Evolutionary conservation across 768 basidiomycete species (phyloP).

Genomic region (Phlebiopsis gigantea): DNA sequence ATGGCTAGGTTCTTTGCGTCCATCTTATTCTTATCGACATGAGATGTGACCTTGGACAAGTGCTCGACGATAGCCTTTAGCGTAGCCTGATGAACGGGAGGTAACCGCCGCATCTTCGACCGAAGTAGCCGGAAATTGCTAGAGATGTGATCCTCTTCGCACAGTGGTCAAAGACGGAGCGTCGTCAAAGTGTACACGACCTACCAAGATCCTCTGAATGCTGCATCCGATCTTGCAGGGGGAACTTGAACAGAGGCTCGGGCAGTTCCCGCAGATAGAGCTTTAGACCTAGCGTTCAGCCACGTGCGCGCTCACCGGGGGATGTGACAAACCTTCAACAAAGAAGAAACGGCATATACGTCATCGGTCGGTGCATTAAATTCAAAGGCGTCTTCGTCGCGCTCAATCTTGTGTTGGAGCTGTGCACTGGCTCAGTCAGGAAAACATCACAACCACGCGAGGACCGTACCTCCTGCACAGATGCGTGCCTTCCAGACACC

Average conservation of each 20-base stretch:
- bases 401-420: constrained; percentile 85
- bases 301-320: not conserved
- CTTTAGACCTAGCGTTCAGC: constrained; percentile 29
- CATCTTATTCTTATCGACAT: constrained; percentile 84
- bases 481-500: constrained; percentile 82
- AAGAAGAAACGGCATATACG: constrained; percentile 74
- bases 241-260: constrained; percentile 82
- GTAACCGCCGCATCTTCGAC: constrained; percentile 81
- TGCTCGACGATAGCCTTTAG: constrained; percentile 80
- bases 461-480: constrained; percentile 74
- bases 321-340: constrained; percentile 63
- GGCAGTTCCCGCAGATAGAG: constrained; percentile 82
- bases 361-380: constrained; percentile 74
- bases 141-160: constrained; percentile 61
- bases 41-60: constrained; percentile 63
- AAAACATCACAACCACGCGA: not conserved
- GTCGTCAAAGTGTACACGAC: constrained; percentile 13
- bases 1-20: constrained; percentile 90
- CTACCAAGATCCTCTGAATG: constrained; percentile 73
- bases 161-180: not conserved
- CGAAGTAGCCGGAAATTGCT: constrained; percentile 74
- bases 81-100: constrained; percentile 79
- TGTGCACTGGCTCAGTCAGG: constrained; percentile 24
- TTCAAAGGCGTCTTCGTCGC: constrained; percentile 68
- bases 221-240: constrained; percentile 75